Percentiles rank a stretch among this genome's conserved stretches.
Conservation (phyloP, 345 rosid species). For the Hibiscus trionum region DNA sequence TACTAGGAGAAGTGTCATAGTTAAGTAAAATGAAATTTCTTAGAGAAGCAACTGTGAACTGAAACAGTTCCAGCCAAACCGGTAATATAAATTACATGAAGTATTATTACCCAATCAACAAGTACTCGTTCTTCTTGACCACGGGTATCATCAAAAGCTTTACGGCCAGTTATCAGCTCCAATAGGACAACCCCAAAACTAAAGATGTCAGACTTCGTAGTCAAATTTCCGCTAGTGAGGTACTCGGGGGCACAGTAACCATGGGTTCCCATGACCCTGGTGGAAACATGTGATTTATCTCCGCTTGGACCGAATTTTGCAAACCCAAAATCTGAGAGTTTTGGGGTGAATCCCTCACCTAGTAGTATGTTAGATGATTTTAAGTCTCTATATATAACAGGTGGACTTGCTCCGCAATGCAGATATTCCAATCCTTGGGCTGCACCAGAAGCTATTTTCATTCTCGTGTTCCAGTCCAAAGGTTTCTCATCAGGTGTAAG, state of each 20-base stretch:
- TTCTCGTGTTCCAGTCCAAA: constrained; percentile 58
- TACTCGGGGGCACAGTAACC: constrained; percentile 84
- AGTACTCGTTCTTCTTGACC: constrained; percentile 26
- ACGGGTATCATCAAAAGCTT: constrained; percentile 28
- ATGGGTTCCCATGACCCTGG: constrained; percentile 64
- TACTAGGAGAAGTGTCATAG: too few species aligned
- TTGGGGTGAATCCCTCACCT: constrained; percentile 37
- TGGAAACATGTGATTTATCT: constrained; percentile 53
- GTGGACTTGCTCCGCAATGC: constrained; percentile 41
- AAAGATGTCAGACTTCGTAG: constrained; percentile 52
- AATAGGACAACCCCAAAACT: constrained; percentile 63
- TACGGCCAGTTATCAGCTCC: constrained; percentile 58
- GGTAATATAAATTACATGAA: neutral
- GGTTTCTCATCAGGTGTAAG: constrained; percentile 25
- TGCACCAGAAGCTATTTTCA: constrained; percentile 51
- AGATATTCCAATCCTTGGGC: constrained; percentile 61
- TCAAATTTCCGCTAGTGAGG: constrained; percentile 42
- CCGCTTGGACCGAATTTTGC: constrained; percentile 62
- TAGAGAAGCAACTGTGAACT: neutral
- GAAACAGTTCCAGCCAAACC: neutral
- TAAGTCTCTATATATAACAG: constrained; percentile 60
- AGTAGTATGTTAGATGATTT: constrained; percentile 56
- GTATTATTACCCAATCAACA: constrained; percentile 46
- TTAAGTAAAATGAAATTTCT: too few species aligned
- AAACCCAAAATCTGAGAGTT: constrained; percentile 70